Evolutionary conservation across 1,284 basidiomycete species (phyloP).

Genomic region (Fomitopsis schrenkii): DNA sequence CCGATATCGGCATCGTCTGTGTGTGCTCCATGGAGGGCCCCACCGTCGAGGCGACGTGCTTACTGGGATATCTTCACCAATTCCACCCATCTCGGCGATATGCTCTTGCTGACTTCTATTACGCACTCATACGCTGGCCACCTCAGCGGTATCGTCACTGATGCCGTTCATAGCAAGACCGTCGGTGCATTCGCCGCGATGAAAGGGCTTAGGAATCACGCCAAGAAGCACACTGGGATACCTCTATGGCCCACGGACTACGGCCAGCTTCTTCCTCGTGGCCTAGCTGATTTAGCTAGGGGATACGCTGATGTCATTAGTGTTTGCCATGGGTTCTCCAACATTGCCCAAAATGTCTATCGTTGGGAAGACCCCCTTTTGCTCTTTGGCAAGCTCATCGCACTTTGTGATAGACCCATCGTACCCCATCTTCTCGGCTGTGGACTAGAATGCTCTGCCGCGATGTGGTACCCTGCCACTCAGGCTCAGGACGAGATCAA

Average conservation of each 20-base stretch:
- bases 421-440: not conserved
- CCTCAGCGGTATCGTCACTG: not conserved
- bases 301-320: not conserved
- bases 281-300: not conserved
- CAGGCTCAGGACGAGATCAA: too few relatives aligned
- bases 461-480: too few relatives aligned
- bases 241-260: not conserved
- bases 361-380: not conserved
- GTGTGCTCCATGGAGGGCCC: too few relatives aligned
- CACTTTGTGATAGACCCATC: not conserved
- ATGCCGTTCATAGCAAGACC: not conserved
- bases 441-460: too few relatives aligned
- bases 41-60: too few relatives aligned
- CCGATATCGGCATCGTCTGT: not conserved
- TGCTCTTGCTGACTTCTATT: not conserved
- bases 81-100: not conserved
- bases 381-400: not conserved
- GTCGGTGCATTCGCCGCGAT: not conserved
- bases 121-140: not conserved
- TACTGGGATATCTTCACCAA: not conserved
- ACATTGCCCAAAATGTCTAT: too few relatives aligned
- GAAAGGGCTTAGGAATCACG: not conserved
- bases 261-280: not conserved
- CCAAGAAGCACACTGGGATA: not conserved
- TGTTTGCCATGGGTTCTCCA: not conserved